phyloP scores from a whole-genome alignment of 345 rosid species.

The Jatropha curcas region DNA sequence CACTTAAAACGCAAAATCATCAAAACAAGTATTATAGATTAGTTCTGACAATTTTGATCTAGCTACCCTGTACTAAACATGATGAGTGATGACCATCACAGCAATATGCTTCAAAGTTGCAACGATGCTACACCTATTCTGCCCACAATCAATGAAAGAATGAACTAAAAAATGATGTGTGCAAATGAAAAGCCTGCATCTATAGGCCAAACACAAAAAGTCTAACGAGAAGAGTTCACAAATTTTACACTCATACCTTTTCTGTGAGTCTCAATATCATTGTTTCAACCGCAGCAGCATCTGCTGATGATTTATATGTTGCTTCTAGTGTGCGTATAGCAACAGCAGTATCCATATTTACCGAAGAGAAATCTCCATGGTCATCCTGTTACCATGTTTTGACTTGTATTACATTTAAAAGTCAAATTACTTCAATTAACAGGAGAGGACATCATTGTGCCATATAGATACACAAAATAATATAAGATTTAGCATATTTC shows the following conservation, averaged over 20 bases:
- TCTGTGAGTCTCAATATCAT: slow-evolving; percentile 79
- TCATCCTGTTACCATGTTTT: slow-evolving; percentile 64
- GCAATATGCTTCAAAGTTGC: background rate
- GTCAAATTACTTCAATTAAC: background rate
- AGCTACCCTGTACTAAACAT: background rate
- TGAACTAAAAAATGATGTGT: background rate
- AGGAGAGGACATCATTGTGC: background rate
- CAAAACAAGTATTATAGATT: background rate
- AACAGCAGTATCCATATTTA: slow-evolving; percentile 99
- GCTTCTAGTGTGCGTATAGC: slow-evolving; percentile 98
- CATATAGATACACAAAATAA: background rate
- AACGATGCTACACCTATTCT: background rate
- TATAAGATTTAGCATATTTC: background rate
- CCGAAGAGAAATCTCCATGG: slow-evolving; percentile 94
- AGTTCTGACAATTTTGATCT: background rate
- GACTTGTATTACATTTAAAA: background rate
- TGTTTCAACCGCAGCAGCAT: slow-evolving; percentile 86
- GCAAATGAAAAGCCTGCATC: background rate
- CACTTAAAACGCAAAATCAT: background rate
- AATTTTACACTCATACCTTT: slow-evolving; percentile 44
- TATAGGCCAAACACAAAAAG: background rate
- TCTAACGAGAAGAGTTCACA: background rate
- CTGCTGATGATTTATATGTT: slow-evolving; percentile 85
- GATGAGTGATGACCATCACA: background rate
- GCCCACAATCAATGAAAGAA: background rate